Evolutionary conservation across 163 green algal genomes (phyloP).

Genomic region (Coccomyxa subellipsoidea): DNA sequence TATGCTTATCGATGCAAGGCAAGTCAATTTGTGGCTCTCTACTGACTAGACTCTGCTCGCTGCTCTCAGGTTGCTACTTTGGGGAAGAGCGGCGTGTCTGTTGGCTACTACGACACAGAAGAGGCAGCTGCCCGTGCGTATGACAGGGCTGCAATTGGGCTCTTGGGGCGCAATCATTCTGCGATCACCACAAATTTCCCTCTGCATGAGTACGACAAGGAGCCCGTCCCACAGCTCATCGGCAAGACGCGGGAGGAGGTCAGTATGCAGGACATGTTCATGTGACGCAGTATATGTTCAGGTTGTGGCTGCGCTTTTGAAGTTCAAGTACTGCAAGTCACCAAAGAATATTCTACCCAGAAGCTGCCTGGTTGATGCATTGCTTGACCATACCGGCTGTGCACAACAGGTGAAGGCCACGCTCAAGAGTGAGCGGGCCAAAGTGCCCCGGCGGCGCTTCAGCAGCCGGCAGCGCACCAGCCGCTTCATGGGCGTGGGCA

Average conservation of each 20-base stretch:
- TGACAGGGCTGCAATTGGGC: constrained; percentile 72
- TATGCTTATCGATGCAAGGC: no score
- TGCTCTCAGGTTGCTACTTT: constrained; percentile 62
- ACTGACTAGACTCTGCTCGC: no score
- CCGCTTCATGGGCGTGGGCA: constrained; percentile 67
- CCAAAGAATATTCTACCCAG: no score
- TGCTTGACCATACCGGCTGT: not conserved
- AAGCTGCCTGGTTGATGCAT: no score
- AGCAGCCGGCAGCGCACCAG: constrained; percentile 57
- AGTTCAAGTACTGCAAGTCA: not conserved
- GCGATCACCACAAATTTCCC: constrained; percentile 52
- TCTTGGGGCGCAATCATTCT: constrained; percentile 57
- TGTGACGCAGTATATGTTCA: not conserved
- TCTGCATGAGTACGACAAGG: constrained; percentile 42
- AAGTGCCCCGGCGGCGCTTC: constrained; percentile 54
- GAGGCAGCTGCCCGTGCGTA: constrained; percentile 69
- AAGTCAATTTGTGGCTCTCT: no score
- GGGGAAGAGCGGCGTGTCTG: constrained; percentile 63
- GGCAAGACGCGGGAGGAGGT: constrained; percentile 67
- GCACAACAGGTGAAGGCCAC: constrained; percentile 48
- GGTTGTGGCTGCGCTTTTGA: not conserved
- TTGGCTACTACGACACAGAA: constrained; percentile 73
- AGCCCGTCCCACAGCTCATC: constrained; percentile 50
- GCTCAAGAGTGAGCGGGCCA: constrained; percentile 69
- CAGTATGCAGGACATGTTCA: not conserved